Percentiles rank a stretch among this genome's conserved stretches.
phyloP scores from a whole-genome alignment of 495 filamentous ascomycete genomes.

The Chaetomium cochliodes region DNA sequence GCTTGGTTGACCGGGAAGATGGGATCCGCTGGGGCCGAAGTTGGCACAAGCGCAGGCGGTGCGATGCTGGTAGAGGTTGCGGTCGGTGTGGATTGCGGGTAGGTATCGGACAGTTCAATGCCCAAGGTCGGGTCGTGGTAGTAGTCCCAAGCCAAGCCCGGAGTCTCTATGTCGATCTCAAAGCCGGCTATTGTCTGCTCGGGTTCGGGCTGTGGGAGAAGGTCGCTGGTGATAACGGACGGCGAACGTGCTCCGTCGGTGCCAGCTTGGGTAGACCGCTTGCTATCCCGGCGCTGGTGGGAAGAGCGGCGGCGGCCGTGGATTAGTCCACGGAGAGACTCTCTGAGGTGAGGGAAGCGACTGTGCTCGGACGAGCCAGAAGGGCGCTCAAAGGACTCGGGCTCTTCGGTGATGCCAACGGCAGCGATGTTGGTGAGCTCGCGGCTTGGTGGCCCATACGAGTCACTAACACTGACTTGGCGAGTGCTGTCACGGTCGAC shows the following conservation, averaged over 20 bases:
- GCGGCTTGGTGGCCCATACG: conserved; percentile 31
- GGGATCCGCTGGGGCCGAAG: conserved; percentile 14
- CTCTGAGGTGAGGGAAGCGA: conserved; percentile 26
- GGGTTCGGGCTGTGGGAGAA: conserved; percentile 14
- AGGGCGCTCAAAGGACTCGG: conserved; percentile 29
- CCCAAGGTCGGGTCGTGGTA: conserved; percentile 33
- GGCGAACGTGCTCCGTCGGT: conserved; percentile 32
- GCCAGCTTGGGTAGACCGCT: conserved; percentile 26
- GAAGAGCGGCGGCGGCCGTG: conserved; percentile 24
- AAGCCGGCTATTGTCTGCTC: conserved; percentile 21
- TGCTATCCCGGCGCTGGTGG: conserved; percentile 33
- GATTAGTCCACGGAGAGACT: conserved; percentile 30
- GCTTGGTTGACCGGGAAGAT: conserved; percentile 8
- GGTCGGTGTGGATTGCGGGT: conserved; percentile 18
- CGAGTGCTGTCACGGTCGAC: conserved; percentile 30
- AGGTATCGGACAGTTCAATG: conserved; percentile 16
- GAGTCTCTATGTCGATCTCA: conserved; percentile 32
- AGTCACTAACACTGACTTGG: conserved; percentile 33
- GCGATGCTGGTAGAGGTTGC: conserved; percentile 16
- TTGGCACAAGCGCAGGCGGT: conserved; percentile 13
- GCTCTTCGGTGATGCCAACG: conserved; percentile 35
- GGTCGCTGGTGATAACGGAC: conserved; percentile 25
- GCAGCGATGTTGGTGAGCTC: conserved; percentile 29
- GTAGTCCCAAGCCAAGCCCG: conserved; percentile 35
- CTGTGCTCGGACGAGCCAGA: conserved; percentile 21